These are phyloP conservation scores for Aspergillus piperis DNA, from an alignment of 2,329 filamentous ascomycete species.

Conservation along the genomic window DNA sequence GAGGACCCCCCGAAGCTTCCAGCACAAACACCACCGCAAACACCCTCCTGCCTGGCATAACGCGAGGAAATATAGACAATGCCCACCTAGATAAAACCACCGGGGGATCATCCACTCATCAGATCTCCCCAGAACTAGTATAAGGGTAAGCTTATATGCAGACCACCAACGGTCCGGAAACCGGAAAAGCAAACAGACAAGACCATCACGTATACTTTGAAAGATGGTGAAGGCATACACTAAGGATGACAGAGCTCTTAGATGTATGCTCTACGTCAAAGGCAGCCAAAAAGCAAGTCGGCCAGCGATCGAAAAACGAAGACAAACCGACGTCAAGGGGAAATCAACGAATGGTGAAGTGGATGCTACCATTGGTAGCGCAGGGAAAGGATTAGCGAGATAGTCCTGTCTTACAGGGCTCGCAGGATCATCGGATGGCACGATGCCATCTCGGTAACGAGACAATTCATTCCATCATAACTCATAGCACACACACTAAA, in stretches of 20 bases:
- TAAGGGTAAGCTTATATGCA: conserved; percentile 1
- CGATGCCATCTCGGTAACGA: conserved; percentile 16
- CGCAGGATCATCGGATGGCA: conserved; percentile 1
- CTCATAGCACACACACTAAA: conserved; percentile 52
- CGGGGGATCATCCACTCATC: not conserved
- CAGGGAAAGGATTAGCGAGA: not conserved
- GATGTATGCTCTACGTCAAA: conserved; percentile 2
- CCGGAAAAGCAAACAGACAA: not conserved
- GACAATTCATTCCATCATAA: conserved; percentile 37
- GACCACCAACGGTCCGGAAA: not conserved
- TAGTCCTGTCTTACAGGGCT: not conserved
- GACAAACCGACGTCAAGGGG: conserved; percentile 12
- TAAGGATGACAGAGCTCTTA: conserved; percentile 3
- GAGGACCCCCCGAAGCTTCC: conserved; percentile 1
- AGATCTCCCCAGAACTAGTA: not conserved
- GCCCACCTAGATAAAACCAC: not conserved
- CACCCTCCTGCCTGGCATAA: conserved; percentile 4
- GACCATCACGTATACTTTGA: not conserved
- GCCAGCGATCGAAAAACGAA: conserved; percentile 23
- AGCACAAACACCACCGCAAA: conserved; percentile 7
- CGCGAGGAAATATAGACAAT: not conserved
- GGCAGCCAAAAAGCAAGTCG: conserved; percentile 16
- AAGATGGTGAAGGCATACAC: conserved; percentile 12
- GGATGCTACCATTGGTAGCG: not conserved
- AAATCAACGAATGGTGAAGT: conserved; percentile 4